Base-by-base conservation (phyloP, 345 rosid genomes). In the Nephelium lappaceum region DNA sequence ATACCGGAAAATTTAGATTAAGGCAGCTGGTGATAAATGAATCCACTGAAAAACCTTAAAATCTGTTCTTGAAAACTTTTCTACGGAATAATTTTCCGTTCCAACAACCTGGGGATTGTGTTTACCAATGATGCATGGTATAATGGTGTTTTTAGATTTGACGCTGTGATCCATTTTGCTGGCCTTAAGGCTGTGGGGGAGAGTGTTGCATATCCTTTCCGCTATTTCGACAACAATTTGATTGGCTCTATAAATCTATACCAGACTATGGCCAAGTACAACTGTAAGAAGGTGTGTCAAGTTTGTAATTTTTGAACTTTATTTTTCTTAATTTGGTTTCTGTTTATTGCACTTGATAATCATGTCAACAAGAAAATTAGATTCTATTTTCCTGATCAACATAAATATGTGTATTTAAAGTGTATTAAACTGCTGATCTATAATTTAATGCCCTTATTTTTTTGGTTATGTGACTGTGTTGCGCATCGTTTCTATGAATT, bases 121-220 rank as follows among this genome's bases (percentile, higher is more conserved):
- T 49, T 8, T 49, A 49, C 15, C 55, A 49, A 49, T 49, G 15
- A 49, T n/a, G n/a, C n/a, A n/a, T 7, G 24, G 9, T n/a, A 5
- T n/a, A n/a, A 57, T 45, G 51, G 4, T 11, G 12, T 7, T 45
- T 45, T 45, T 84, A 93, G 98, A 81, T 93, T 87, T 80, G 95
- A 96, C 85, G 98, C 97, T 12, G 99, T 96, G 83, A 92, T 96
- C 71, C 99, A 96, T 77, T 93, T 93, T 83, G 99, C 97, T 85
- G 98, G 97, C 66, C 91, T 91, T 38, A 93, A 96, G 86, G 98
- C 98, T 43, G 98, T 95, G 45, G 92, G 93, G 11, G 99, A 93
- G 84, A 96, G 98, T 75, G 93, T 93, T 75, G 87, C 67, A 11
- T 78, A 89, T 69, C 99, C 98, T 73, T 91, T 89, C 16, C 91